Base-by-base conservation (phyloP, 805 yeast species). In the Teunomyces panamensis region DNA sequence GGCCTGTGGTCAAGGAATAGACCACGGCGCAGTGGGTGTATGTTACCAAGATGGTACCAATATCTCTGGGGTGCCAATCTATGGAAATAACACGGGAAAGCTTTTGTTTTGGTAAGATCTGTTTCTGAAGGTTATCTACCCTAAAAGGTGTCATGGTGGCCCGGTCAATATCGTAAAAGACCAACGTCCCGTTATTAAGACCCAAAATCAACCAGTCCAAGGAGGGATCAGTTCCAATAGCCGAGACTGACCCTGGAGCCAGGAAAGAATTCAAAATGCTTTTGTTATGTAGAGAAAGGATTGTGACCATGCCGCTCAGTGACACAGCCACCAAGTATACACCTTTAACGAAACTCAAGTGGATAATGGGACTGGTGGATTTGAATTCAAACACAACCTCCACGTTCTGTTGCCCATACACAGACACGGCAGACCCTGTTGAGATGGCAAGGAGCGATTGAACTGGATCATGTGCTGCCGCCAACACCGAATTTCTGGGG, bases 151-250 rank as follows among this genome's bases (percentile, higher is more conserved):
- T 79, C 53, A 83, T 64, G 26, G 62, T 57, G 30, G 91, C 87
- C 32, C 95, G 74, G 59, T 90, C 97, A 13, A 92, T 83, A 63
- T 94, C 96, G 60, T 78, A 92, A 7, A 85, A 83, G 28, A 81
- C 65, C 1, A 87, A 66, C 2, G 80, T 64, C 1, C 99, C 99
- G 62, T 83, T 89, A 42, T 80, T 77, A 45, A 89, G 69, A 3
- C 98, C 99, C 16, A 92, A 58, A 39, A 85, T 74, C 11, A 92
- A 67, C 89, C 94, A 94, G 64, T 91, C 97, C 53, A 94, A 64
- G 0, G 95, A 77, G 2, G 97, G 97, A 58, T 94, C 99, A 0
- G 86, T 66, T 49, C 81, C 94, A 10, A 84, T 71, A 2, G 87
- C 76, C 1, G 87, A 75, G n/a, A 91, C 77, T 9, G 78, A 73